Evolutionary conservation across 106 monocot genomes (phyloP).

Genomic region (Dendrobium officinale): DNA sequence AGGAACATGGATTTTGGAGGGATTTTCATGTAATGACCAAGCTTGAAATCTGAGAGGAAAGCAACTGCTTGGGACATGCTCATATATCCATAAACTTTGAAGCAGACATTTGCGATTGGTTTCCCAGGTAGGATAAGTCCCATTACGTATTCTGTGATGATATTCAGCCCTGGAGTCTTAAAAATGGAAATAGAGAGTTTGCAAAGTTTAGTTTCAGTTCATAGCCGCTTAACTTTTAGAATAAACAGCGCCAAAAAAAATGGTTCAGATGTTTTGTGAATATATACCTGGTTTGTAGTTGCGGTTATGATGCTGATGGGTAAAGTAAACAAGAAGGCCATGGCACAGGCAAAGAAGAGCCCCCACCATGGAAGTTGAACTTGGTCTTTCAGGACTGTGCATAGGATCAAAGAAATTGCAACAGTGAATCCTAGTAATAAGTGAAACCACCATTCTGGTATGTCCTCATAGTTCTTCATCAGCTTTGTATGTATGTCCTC

Average conservation of each 20-base stretch:
- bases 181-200: neutral
- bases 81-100: constrained; percentile 96
- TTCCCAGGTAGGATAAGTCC: constrained; percentile 76
- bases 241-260: neutral
- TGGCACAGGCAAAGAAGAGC: constrained; percentile 70
- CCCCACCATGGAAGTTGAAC: constrained; percentile 96
- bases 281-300: constrained; percentile 81
- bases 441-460: constrained; percentile 90
- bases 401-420: constrained; percentile 53
- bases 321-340: constrained; percentile 89
- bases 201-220: neutral
- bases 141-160: constrained; percentile 90
- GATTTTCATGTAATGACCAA: constrained; percentile 95
- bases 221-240: neutral
- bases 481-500: constrained; percentile 77
- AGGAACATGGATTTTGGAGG: constrained; percentile 93
- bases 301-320: constrained; percentile 96
- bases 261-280: neutral
- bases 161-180: constrained; percentile 87
- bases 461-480: constrained; percentile 80
- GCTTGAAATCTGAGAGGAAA: constrained; percentile 87
- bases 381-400: constrained; percentile 59
- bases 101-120: constrained; percentile 89
- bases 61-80: constrained; percentile 93
- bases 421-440: constrained; percentile 32